Conservation (phyloP, 164 flowering plant genomes). For the Macadamia tetraphylla region DNA sequence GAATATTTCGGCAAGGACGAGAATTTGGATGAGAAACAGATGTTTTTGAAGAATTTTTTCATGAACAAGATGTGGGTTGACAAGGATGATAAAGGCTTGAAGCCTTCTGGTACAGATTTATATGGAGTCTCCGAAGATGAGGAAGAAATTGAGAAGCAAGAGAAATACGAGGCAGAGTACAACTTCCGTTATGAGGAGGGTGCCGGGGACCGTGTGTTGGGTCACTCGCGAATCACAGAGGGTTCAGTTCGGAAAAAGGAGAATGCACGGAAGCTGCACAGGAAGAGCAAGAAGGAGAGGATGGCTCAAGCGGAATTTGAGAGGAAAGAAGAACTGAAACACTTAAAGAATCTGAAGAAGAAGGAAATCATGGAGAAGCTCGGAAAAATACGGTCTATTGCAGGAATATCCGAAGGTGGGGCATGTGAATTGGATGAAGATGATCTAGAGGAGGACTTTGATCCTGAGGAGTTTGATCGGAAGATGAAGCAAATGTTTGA, state of each 20-base stretch:
- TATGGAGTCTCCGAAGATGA: slow-evolving; percentile 54
- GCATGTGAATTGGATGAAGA: slow-evolving; percentile 30
- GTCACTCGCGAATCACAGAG: slow-evolving; percentile 56
- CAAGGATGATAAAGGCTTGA: slow-evolving; percentile 25
- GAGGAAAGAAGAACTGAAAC: slow-evolving; percentile 86
- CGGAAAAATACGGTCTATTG: slow-evolving; percentile 50
- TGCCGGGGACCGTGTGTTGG: slow-evolving; percentile 64
- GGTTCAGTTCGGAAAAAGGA: slow-evolving; percentile 82
- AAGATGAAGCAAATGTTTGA: slow-evolving; percentile 70
- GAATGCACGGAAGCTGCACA: slow-evolving; percentile 58
- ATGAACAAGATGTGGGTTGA: slow-evolving; percentile 59
- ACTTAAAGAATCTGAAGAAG: slow-evolving; percentile 86
- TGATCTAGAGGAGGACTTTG: slow-evolving; percentile 81
- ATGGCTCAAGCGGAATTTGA: slow-evolving; percentile 55
- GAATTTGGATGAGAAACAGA: slow-evolving; percentile 51
- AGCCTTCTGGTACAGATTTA: slow-evolving; percentile 25
- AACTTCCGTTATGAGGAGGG: slow-evolving; percentile 71
- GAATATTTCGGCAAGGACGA: slow-evolving; percentile 64
- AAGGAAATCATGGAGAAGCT: slow-evolving; percentile 73
- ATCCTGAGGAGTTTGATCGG: slow-evolving; percentile 74
- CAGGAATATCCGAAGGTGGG: slow-evolving; percentile 49
- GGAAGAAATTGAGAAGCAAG: slow-evolving; percentile 62
- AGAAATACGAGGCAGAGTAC: slow-evolving; percentile 49
- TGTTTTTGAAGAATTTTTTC: slow-evolving; percentile 62
- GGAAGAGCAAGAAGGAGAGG: slow-evolving; percentile 79